Base-by-base conservation (phyloP, 371 early-diverging fungal species). In the Syncephalis plumigaleata region DNA sequence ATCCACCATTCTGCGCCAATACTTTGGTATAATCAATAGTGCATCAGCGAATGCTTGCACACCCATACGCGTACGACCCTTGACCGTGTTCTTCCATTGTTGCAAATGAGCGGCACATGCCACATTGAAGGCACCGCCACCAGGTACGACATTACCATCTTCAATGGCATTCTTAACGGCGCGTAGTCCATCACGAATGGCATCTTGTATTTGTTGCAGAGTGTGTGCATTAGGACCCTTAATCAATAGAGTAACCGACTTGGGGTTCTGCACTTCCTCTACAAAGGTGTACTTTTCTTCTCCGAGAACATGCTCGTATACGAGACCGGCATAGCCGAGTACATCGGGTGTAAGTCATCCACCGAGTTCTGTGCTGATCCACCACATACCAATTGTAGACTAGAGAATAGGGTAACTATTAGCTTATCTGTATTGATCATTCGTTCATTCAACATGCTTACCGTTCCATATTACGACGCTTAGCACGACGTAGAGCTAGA, bases 241-340 rank as follows among this genome's bases (percentile, higher is more conserved):
- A 62, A 99, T 76, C 48, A 99, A 69, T 51, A 99, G 71, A 16
- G 99, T 98, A 43, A 96, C 92, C 46, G 92, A 87, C 56, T 75
- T 74, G 26, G 97, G 93, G 57, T 86, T 79, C 61, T 80, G 70
- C 58, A 92, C 93, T 54, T 98, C 97, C 69, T 99, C 99, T 45
- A 99, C 77, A 66, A 98, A 99, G 8, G 99, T 99, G 65, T 83
- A 99, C 73, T 98, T 98, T 50, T 99, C 95, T 68, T 99, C 99
- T 42, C 98, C 97, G 45, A 99, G 65, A 22, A 81, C 84, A 54
- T 98, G 91, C 65, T 98, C 99, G 64, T 92, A 91, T 20, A 98
- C 90, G 38, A 76, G 67, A 37, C 95, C 92, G 31, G 98, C 94
- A 64, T 81, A 81, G 36, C 99, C 99, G 43, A 99, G 72, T 4